Base-by-base conservation (phyloP, 768 basidiomycete genomes). In the Kwoniella mangroviensis region DNA sequence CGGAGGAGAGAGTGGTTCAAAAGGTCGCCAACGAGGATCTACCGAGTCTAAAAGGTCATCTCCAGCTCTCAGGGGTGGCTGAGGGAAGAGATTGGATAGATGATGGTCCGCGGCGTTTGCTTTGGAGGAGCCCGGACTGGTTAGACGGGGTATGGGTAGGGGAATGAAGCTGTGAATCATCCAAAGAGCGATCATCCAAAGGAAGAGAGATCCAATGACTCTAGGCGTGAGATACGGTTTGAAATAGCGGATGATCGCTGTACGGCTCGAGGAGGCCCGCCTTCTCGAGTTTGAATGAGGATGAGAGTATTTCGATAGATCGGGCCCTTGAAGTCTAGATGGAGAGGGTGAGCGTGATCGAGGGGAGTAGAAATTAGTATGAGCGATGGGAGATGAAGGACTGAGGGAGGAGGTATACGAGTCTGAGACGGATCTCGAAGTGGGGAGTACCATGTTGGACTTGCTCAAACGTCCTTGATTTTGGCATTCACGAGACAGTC, bases 21-120 rank as follows among this genome's bases (percentile, higher is more conserved):
- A 68, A 1, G 81, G 71, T 26, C 81, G 68, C 52, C 68, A 80
- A n/a, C 66, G 53, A 6, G 74, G 66, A 60, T 77, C 70, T 0
- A 73, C 61, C 2, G 77, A 79, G 45, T 78, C 77, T n/a, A 75
- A 60, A 4, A 54, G 43, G 58, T 73, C 71, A 58, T 82, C 79
- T 15, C 73, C 73, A 49, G 75, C 66, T 22, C 81, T 73, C 41
- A 58, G 42, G 5, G 75, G 75, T 10, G 79, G 79, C 24, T 58
- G 43, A 0, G 80, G 80, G 43, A 76, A 81, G 26, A 53, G 15
- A 0, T 73, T 71, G 2, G 76, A 74, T 7, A 78, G 63, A 40
- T 71, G 61, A 28, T 72, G 69, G 24, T 74, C 65, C 1, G 72
- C 49, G 2, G 70, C 41, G 2, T 22, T 45, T 51, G 59, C 19